phyloP scores from a whole-genome alignment of 768 basidiomycete species.

The Boletus rex-veris region DNA sequence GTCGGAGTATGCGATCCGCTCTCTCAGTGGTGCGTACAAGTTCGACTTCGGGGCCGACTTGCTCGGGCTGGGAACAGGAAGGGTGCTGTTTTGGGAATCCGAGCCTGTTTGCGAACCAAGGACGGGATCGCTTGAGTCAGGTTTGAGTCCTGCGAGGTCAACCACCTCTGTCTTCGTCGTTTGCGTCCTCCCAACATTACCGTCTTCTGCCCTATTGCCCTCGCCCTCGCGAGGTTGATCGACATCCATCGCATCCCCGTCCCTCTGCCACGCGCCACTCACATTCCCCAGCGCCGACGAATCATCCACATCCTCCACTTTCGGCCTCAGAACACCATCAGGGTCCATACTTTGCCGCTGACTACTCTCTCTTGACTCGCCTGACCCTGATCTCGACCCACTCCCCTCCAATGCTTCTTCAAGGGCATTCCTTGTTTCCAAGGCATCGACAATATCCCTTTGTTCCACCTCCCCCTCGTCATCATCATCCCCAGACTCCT shows the following conservation, averaged over 20 bases:
- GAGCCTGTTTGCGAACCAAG: slow-evolving; percentile 41
- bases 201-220: slow-evolving; percentile 13
- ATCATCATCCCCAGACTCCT: slow-evolving; percentile 54
- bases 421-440: slow-evolving; percentile 52
- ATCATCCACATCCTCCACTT: slow-evolving; percentile 58
- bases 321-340: slow-evolving; percentile 38
- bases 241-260: slow-evolving; percentile 34
- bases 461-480: slow-evolving; percentile 56
- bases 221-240: slow-evolving; percentile 30
- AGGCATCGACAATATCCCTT: slow-evolving; percentile 52
- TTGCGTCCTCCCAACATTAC: slow-evolving; percentile 12
- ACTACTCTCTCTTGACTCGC: slow-evolving; percentile 35
- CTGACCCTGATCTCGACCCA: slow-evolving; percentile 27
- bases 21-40: slow-evolving; percentile 55
- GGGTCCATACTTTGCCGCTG: slow-evolving; percentile 30
- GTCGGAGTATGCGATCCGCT: slow-evolving; percentile 48
- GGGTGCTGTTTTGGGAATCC: slow-evolving; percentile 29
- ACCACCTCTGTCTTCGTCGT: slow-evolving; percentile 27
- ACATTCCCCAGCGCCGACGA: slow-evolving; percentile 36
- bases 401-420: slow-evolving; percentile 52
- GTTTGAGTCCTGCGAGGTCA: slow-evolving; percentile 44
- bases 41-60: slow-evolving; percentile 44
- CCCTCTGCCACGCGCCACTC: slow-evolving; percentile 17
- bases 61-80: slow-evolving; percentile 13
- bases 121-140: slow-evolving; percentile 54